Base-by-base conservation (phyloP, 73 alveolate species). In the Paramecium caudatum region DNA sequence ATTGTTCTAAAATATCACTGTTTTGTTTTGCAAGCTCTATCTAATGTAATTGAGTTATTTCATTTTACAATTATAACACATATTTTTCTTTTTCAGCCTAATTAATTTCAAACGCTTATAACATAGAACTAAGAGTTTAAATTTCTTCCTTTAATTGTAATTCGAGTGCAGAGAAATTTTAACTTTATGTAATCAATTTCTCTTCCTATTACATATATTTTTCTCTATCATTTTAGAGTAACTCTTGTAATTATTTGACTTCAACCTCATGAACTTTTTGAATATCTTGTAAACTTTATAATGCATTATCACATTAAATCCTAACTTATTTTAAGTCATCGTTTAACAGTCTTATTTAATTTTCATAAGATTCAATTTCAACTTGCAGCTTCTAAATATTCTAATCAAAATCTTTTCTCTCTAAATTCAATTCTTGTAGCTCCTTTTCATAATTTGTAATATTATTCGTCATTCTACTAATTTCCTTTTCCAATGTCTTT, bases 331-430 rank as follows among this genome's bases (percentile, higher is more conserved):
- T 55, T 4, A 55, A 10, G 30, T 55, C 45, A 27, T 55, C 46
- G 30, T 55, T 55, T 9, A 55, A 43, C 30, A 23, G n/a, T 1
- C 46, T 55, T 27, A 55, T 55, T 10, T 55, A 55, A 27, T 55
- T 4, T 55, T 55, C 46, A 23, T 55, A 55, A 27, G 80, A 55
- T 23, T 55, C 80, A 12, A 55, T 55, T 55, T 55, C 23, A 2
- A 55, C 30, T 10, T 55, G 7, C 2, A 43, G 30, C 9, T 23
- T 55, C 30, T 55, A 8, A 23, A 55, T 55, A 27, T 55, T 9
- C 12, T 55, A 37, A 27, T 55, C 80, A 55, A 37, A 55, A 6
- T 19, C 23, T 55, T 55, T 55, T 55, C 80, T 55, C 7, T 55
- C 80, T 10, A 27, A 27, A 55, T 55, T 37, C 17, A 55, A 55